A percentile compares a stretch with the other conserved stretches of the same genome.
Evolutionary conservation across 2,329 filamentous ascomycete species (phyloP).

Genomic region (Zymoseptoria pseudotritici): DNA sequence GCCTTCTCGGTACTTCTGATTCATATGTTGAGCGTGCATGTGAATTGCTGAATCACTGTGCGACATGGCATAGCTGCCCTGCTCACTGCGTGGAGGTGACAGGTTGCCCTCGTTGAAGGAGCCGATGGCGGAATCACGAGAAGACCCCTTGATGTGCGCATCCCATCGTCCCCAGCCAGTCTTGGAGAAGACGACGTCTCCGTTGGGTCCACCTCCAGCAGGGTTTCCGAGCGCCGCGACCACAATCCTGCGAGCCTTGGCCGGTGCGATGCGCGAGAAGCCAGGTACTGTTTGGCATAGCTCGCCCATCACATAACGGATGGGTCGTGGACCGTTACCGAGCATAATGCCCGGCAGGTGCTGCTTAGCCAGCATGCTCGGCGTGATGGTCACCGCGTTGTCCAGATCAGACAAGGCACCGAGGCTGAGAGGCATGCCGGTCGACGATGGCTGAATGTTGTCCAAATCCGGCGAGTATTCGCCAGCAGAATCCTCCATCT

Average conservation of each 20-base stretch:
- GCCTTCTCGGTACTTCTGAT: conserved; percentile 22
- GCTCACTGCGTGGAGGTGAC: conserved; percentile 47
- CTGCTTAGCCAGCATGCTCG: conserved; percentile 75
- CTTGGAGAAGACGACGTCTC: conserved; percentile 82
- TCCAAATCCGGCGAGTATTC: conserved; percentile 43
- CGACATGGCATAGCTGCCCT: conserved; percentile 30
- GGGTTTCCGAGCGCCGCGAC: conserved; percentile 87
- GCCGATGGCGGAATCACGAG: conserved; percentile 30
- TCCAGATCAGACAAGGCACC: conserved; percentile 54
- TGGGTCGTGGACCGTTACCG: conserved; percentile 81
- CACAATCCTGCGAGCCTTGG: conserved; percentile 83
- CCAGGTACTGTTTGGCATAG: conserved; percentile 88
- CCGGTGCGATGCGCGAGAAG: conserved; percentile 79
- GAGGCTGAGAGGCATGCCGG: conserved; percentile 37
- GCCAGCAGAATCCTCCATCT: conserved; percentile 55
- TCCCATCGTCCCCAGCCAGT: conserved; percentile 97
- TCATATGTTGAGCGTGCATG: conserved; percentile 22
- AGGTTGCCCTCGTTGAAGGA: conserved; percentile 30
- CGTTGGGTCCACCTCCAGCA: conserved; percentile 51
- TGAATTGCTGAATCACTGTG: conserved; percentile 28
- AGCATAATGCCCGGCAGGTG: conserved; percentile 87
- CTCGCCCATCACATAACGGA: conserved; percentile 91
- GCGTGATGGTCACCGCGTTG: conserved; percentile 73
- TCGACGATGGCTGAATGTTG: conserved; percentile 15
- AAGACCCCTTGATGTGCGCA: conserved; percentile 60